phyloP scores from a whole-genome alignment of 495 filamentous ascomycete species.

The Aspergillus egyptiacus region DNA sequence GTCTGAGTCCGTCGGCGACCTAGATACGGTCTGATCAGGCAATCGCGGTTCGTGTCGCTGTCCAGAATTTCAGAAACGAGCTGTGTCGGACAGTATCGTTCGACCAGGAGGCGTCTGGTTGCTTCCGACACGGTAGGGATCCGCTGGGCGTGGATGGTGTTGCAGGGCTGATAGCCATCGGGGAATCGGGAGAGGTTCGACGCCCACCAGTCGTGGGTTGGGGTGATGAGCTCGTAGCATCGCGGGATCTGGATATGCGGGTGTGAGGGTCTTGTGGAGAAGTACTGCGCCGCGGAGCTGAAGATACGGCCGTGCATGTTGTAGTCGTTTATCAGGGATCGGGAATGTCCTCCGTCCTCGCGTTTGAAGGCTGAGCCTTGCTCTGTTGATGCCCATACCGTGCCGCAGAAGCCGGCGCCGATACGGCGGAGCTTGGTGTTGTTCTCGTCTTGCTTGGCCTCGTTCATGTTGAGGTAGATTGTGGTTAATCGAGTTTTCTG shows the following conservation, averaged over 20 bases:
- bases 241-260: constrained; percentile 17
- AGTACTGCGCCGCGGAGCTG: constrained; percentile 5
- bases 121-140: constrained; percentile 32
- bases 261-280: not conserved
- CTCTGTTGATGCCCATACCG: constrained; percentile 23
- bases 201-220: constrained; percentile 29
- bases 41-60: constrained; percentile 34
- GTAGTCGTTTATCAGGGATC: constrained; percentile 33
- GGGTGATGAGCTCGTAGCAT: constrained; percentile 19
- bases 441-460: not conserved
- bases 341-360: constrained; percentile 30
- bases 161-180: constrained; percentile 29
- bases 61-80: constrained; percentile 19
- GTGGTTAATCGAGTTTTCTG: too few relatives aligned
- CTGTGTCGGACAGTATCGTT: constrained; percentile 27
- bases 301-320: constrained; percentile 26
- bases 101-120: constrained; percentile 25
- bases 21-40: constrained; percentile 41
- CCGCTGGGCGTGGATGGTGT: constrained; percentile 31
- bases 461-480: too few relatives aligned
- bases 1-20: constrained; percentile 27
- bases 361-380: constrained; percentile 26
- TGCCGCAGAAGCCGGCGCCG: constrained; percentile 24
- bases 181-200: constrained; percentile 25
- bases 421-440: constrained; percentile 7